Evolutionary conservation across 1,139 yeast genomes (phyloP).

Genomic region (Hanseniaspora sp.): DNA sequence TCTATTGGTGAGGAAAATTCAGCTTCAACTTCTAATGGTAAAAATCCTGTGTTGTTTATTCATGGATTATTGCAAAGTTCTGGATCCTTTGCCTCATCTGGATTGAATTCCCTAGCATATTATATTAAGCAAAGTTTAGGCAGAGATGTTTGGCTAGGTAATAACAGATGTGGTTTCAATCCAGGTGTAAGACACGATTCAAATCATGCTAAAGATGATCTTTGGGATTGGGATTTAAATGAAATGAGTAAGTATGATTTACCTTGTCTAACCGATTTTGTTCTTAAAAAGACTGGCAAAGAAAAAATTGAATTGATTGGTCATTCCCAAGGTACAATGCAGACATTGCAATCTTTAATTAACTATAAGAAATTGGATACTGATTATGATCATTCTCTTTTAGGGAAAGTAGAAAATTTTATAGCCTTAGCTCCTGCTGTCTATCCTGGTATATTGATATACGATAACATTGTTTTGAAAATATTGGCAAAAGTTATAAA

Average conservation of each 20-base stretch:
- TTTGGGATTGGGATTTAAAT: conserved; percentile 79
- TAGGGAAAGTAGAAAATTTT: conserved; percentile 50
- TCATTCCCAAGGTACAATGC: conserved; percentile 92
- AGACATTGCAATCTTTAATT: conserved; percentile 51
- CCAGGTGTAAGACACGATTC: conserved; percentile 40
- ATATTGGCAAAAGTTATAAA: conserved; percentile 31
- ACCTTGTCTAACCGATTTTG: conserved; percentile 57
- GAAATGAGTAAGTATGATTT: conserved; percentile 73
- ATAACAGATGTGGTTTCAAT: conserved; percentile 74
- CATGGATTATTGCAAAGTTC: conserved; percentile 85
- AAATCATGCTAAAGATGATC: conserved; percentile 37
- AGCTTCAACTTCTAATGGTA: conserved; percentile 27
- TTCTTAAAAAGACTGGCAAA: conserved; percentile 34
- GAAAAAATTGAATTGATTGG: conserved; percentile 54
- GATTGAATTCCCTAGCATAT: conserved; percentile 63
- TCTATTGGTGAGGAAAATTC: conserved; percentile 21
- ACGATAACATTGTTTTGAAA: conserved; percentile 43
- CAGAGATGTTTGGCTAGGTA: conserved; percentile 89
- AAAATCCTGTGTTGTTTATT: conserved; percentile 54
- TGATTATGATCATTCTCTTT: conserved; percentile 29
- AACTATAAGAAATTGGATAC: conserved; percentile 30
- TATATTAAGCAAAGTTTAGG: conserved; percentile 45
- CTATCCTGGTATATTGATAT: conserved; percentile 65
- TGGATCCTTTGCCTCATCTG: conserved; percentile 72
- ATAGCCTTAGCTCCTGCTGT: conserved; percentile 83